Conservation (phyloP, 345 rosid genomes). For the Citrus sp. region DNA sequence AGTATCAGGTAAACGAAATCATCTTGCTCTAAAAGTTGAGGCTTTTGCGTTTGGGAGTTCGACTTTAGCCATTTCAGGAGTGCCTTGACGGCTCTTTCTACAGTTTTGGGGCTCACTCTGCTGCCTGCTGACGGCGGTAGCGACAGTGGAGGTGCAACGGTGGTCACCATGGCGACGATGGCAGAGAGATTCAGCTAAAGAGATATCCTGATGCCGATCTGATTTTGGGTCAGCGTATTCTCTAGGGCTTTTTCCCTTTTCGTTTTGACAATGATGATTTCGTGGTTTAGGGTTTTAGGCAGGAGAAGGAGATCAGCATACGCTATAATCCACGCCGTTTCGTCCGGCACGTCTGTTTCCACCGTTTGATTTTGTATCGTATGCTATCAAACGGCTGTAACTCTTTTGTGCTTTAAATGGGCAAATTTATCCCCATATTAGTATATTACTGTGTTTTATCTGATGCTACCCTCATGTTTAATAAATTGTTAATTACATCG, state of each 20-base stretch:
- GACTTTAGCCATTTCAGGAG: constrained; percentile 55
- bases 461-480: not conserved
- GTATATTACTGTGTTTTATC: not conserved
- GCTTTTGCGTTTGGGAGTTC: constrained; percentile 42
- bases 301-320: not conserved
- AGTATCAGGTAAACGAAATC: constrained; percentile 57
- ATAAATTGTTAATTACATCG: not conserved
- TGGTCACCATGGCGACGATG: constrained; percentile 3
- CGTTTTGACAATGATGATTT: not conserved
- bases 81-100: constrained; percentile 40
- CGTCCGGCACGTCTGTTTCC: not conserved
- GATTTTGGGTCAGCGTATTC: not conserved
- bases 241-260: not conserved
- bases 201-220: not conserved
- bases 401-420: not conserved
- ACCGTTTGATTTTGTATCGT: not conserved
- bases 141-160: not conserved
- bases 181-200: too few species aligned
- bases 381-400: not conserved
- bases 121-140: not conserved
- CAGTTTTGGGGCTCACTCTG: constrained; percentile 32
- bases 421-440: not conserved
- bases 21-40: constrained; percentile 68
- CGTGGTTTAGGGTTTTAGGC: not conserved
- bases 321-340: not conserved